These are phyloP conservation scores for Curvularia sp. DNA, from an alignment of 2,329 filamentous ascomycete genomes.

Conservation along the genomic window DNA sequence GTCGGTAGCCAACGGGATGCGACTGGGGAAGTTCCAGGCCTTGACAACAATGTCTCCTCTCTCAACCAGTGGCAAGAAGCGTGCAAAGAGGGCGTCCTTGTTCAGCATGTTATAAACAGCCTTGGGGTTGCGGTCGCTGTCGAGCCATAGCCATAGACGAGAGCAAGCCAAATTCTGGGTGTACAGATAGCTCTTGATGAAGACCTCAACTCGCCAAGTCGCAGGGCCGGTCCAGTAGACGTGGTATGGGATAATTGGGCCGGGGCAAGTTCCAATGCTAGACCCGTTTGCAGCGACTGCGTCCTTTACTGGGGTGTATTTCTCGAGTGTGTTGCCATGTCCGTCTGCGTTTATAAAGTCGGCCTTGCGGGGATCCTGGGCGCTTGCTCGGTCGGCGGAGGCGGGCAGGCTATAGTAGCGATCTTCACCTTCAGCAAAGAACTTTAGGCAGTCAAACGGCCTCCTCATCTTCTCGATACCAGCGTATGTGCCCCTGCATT, in stretches of 20 bases:
- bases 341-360: constrained; percentile 55
- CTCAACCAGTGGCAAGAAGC: constrained; percentile 62
- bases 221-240: constrained; percentile 65
- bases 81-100: constrained; percentile 60
- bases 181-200: constrained; percentile 65
- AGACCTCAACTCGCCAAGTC: constrained; percentile 64
- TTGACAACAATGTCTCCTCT: constrained; percentile 61
- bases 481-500: constrained; percentile 60
- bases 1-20: constrained; percentile 60
- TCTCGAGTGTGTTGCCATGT: constrained; percentile 49
- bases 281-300: constrained; percentile 50
- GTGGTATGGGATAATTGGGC: constrained; percentile 64
- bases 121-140: constrained; percentile 60
- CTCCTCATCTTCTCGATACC: constrained; percentile 64
- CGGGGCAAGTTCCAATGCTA: constrained; percentile 59
- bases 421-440: constrained; percentile 58
- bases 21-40: constrained; percentile 62
- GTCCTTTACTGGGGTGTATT: constrained; percentile 49
- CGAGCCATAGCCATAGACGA: constrained; percentile 62
- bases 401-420: constrained; percentile 61
- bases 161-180: constrained; percentile 65
- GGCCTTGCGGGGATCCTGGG: constrained; percentile 53
- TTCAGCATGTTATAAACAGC: constrained; percentile 61
- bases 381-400: constrained; percentile 50
- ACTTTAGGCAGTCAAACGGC: constrained; percentile 61